Base-by-base conservation (phyloP, 305 asterid genomes). In the Vinca major region DNA sequence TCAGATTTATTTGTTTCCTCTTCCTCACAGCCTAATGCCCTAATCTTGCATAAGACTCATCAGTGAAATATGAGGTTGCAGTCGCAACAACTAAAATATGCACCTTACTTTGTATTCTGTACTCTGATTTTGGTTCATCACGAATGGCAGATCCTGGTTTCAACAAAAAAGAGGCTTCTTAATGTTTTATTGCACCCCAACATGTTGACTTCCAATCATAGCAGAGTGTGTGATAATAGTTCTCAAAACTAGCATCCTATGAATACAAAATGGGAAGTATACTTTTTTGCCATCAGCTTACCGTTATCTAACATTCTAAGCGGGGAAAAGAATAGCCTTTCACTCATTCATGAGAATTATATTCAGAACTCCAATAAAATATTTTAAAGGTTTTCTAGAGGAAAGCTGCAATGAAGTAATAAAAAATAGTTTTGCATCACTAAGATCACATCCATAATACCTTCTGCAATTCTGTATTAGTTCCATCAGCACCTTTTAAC, bases 401-500 rank as follows among this genome's bases (percentile, higher is more conserved):
- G 20, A 45, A 57, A 13, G 37, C 54, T 40, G 55, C 55, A 41
- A 49, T 51, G 11, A 58, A 33, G 37, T 8, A 51, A 4, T 40
- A 20, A 66, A 4, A 57, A 72, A 6, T 44, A 40, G 1, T 26
- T 56, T 55, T 40, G 3, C 20, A 39, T 39, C 19, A 17, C 57
- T 43, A 37, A 47, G 36, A 62, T 53, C 57, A 44, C 47, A 45
- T 44, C 7, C 13, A 61, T 1, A 53, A 47, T 83, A 91, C 98
- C 95, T 85, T 82, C 67, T 63, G 84, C 43, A 71, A 69, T 65
- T 79, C 92, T 66, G 75, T 63, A 80, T 72, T 74, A 74, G 76
- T 73, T 78, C 84, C 89, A 83, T 75, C 86, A 78, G 83, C 74
- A 81, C 77, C 89, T 74, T 71, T 79, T 68, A 71, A 66, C 63